Percentiles rank a stretch among this genome's conserved stretches.
phyloP scores from a whole-genome alignment of 352 stramenopile species.

The Phytophthora crassamura region DNA sequence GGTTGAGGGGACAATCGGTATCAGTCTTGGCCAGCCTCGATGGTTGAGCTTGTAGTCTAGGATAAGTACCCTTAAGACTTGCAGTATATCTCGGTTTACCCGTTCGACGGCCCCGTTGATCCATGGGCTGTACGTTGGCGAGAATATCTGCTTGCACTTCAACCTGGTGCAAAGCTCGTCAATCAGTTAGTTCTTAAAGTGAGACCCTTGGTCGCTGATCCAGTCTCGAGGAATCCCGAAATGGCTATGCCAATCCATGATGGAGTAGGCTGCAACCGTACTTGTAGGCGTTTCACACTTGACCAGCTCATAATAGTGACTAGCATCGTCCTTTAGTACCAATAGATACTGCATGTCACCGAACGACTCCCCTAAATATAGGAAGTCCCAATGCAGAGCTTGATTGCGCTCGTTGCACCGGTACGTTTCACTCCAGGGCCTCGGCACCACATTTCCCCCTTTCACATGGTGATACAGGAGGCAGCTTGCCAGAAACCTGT shows the following conservation, averaged over 20 bases:
- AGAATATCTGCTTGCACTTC: slow-evolving; percentile 38
- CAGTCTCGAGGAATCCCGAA: slow-evolving; percentile 37
- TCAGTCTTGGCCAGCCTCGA: slow-evolving; percentile 28
- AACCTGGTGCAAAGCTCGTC: slow-evolving; percentile 20
- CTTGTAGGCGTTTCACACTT: slow-evolving; percentile 28
- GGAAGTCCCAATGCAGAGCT: too few relatives aligned
- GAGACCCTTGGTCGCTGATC: slow-evolving; percentile 38
- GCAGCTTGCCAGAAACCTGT: slow-evolving; percentile 3
- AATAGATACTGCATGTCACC: slow-evolving; percentile 23
- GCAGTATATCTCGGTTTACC: slow-evolving; percentile 38
- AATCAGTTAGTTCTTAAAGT: slow-evolving; percentile 44
- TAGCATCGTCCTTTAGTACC: slow-evolving; percentile 38
- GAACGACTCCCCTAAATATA: too few relatives aligned
- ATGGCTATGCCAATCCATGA: slow-evolving; percentile 37
- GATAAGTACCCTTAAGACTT: slow-evolving; percentile 37
- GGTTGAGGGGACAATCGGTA: slow-evolving; percentile 41
- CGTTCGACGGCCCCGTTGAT: slow-evolving; percentile 40
- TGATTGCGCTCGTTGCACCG: not conserved
- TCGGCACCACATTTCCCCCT: slow-evolving; percentile 12
- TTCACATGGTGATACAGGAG: slow-evolving; percentile 18
- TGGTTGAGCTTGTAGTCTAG: slow-evolving; percentile 36
- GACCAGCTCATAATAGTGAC: slow-evolving; percentile 37
- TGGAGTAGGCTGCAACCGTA: slow-evolving; percentile 23
- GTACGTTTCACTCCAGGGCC: too few relatives aligned
- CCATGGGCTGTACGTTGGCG: slow-evolving; percentile 37